Percentiles rank a stretch among this genome's conserved stretches.
Evolutionary conservation across 306 rosid species (phyloP).

Genomic region (Cucurbita maxima): DNA sequence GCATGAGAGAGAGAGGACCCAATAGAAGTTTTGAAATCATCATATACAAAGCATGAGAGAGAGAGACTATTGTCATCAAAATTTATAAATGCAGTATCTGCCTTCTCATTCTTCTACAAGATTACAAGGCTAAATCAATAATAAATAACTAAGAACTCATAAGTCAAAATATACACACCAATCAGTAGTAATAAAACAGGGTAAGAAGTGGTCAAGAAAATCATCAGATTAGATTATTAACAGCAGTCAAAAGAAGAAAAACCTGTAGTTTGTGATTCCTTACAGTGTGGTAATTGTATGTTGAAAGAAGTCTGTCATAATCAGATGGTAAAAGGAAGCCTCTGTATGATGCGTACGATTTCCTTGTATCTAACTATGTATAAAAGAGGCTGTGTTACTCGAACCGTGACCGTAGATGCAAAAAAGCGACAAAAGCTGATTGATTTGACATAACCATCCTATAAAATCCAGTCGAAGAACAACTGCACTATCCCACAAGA

Average conservation of each 20-base stretch:
- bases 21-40: neutral
- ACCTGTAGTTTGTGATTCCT: neutral
- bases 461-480: neutral
- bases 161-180: neutral
- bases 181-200: neutral
- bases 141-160: neutral
- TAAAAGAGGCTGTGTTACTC: neutral
- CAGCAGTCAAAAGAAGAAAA: neutral
- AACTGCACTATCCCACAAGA: neutral
- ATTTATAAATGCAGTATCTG: neutral
- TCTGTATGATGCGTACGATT: neutral
- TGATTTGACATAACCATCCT: neutral
- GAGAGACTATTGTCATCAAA: neutral
- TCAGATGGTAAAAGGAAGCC: neutral
- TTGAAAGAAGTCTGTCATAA: neutral
- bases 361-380: neutral
- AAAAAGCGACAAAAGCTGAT: neutral
- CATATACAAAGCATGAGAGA: neutral
- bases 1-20: neutral
- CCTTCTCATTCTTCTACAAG: neutral
- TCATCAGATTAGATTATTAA: neutral
- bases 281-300: constrained; percentile 2
- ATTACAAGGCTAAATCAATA: neutral
- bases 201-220: neutral
- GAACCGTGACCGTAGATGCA: neutral